Percentiles rank a stretch among this genome's conserved stretches.
Evolutionary conservation across 495 filamentous ascomycete genomes (phyloP).

Genomic region (Xylaria palmicola): DNA sequence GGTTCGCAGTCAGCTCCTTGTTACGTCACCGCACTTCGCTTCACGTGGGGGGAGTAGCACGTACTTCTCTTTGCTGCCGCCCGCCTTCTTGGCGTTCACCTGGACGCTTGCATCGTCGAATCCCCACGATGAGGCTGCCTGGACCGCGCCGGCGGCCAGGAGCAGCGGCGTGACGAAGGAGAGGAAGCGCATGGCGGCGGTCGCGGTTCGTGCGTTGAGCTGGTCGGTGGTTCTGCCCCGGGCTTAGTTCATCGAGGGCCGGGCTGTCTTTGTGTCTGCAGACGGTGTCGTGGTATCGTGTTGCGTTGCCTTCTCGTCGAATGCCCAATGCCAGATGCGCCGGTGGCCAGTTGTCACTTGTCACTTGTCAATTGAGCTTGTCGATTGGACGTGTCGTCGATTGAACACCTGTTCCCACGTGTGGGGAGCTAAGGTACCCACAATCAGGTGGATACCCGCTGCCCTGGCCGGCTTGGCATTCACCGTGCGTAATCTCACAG

Average conservation of each 20-base stretch:
- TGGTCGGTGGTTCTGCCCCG: background rate
- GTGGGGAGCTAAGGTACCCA: background rate
- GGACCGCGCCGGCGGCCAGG: slow-evolving; percentile 43
- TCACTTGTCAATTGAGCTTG: no score
- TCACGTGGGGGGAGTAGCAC: slow-evolving; percentile 13
- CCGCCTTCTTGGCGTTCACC: slow-evolving; percentile 68
- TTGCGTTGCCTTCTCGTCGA: no score
- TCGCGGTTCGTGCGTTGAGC: background rate
- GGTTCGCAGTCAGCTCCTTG: background rate
- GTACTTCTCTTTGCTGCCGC: slow-evolving; percentile 72
- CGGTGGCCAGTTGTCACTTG: no score
- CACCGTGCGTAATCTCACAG: background rate
- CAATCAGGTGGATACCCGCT: background rate
- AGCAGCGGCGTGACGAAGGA: slow-evolving; percentile 51
- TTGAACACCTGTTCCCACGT: slow-evolving; percentile 19
- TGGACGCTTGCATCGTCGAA: slow-evolving; percentile 83
- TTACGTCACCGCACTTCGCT: background rate
- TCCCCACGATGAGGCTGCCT: slow-evolving; percentile 75
- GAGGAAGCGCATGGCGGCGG: slow-evolving; percentile 50
- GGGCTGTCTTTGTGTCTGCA: no score
- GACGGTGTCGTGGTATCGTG: no score
- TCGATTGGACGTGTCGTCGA: slow-evolving; percentile 5
- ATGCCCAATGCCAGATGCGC: no score
- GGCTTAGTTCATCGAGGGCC: slow-evolving; percentile 6
- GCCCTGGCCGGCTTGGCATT: background rate